Base-by-base conservation (phyloP, 1,139 yeast species). In the Sugiyamaella sp. region DNA sequence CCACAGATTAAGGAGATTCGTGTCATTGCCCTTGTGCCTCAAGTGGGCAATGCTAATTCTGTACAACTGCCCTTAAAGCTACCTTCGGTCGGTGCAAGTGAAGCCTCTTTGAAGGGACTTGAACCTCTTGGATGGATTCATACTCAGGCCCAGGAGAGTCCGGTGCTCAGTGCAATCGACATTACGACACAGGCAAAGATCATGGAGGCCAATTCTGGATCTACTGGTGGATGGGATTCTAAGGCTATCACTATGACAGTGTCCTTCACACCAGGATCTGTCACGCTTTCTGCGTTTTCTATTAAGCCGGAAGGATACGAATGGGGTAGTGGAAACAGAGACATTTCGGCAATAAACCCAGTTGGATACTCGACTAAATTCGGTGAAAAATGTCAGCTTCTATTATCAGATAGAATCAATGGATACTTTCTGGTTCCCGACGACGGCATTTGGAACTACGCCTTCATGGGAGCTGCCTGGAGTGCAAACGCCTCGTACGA, bases 371-470 rank as follows among this genome's bases (percentile, higher is more conserved):
- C 80, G 1, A 74, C 83, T 0, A 65, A 71, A 0, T 89, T 82
- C 68, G 85, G 88, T 42, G 75, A 72, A 35, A 79, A 80, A 62
- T 80, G 86, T 6, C 97, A 90, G 65, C 69, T 93, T 58, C 72
- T 91, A 29, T 69, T 93, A 38, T 84, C 97, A 0, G 95, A 86
- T 58, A 77, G 85, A 54, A 78, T 89, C 51, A 78, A 80, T 66
- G 99, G 99, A 3, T 86, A 84, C 57, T 91, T 89, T 69, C 70
- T 89, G 72, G 96, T 90, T 0, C 99, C 99, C 0, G 85, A 82
- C 37, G 86, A 86, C 46, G 84, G 82, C 53, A 69, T 90, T 33
- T 93, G 99, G 99, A 93, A 93, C 68, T 90, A 86, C 67, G 80
- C 95, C 2, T 93, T 95, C 65, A 79, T 89, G 72, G 95, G 97